Conservation (phyloP, 2,329 filamentous ascomycete species). For the Fusarium succisae region DNA sequence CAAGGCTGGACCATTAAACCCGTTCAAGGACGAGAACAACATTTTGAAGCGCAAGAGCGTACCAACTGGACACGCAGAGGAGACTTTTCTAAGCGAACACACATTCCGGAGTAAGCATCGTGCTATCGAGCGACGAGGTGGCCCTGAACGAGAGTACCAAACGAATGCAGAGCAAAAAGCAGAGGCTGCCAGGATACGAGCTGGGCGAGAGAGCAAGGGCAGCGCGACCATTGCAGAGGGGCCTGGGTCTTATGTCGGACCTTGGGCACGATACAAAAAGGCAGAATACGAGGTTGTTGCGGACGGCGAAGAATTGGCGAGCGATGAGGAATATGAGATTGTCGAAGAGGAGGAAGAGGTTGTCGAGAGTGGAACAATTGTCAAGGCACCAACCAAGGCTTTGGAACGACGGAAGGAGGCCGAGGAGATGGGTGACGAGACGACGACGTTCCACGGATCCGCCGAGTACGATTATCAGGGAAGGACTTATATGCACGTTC, state of each 20-base stretch:
- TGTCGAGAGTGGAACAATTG: slow-evolving; percentile 69
- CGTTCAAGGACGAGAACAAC: slow-evolving; percentile 72
- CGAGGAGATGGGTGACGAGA: slow-evolving; percentile 75
- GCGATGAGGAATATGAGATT: slow-evolving; percentile 81
- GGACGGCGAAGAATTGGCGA: slow-evolving; percentile 78
- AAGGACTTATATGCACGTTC: slow-evolving; percentile 96
- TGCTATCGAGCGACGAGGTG: slow-evolving; percentile 76
- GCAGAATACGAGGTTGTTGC: slow-evolving; percentile 78
- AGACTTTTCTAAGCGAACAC: slow-evolving; percentile 89
- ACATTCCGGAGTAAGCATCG: slow-evolving; percentile 90
- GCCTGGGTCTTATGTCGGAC: slow-evolving; percentile 87
- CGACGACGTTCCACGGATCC: slow-evolving; percentile 85
- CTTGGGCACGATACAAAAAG: slow-evolving; percentile 87
- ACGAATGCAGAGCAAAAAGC: slow-evolving; percentile 71
- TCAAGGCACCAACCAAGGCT: slow-evolving; percentile 65
- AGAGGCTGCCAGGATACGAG: slow-evolving; percentile 71
- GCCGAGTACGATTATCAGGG: slow-evolving; percentile 93
- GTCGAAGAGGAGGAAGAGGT: slow-evolving; percentile 77
- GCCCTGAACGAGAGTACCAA: slow-evolving; percentile 65
- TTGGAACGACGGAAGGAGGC: slow-evolving; percentile 66
- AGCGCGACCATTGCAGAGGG: slow-evolving; percentile 86
- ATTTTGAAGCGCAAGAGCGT: slow-evolving; percentile 80
- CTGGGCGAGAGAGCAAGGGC: slow-evolving; percentile 86
- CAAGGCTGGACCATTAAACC: slow-evolving; percentile 75
- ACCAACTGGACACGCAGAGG: slow-evolving; percentile 85